A percentile compares a stretch with the other conserved stretches of the same genome.
These are phyloP conservation scores for Cyclotella choctawhatcheeana DNA, from an alignment of 108 stramenopile species.

Conservation along the genomic window DNA sequence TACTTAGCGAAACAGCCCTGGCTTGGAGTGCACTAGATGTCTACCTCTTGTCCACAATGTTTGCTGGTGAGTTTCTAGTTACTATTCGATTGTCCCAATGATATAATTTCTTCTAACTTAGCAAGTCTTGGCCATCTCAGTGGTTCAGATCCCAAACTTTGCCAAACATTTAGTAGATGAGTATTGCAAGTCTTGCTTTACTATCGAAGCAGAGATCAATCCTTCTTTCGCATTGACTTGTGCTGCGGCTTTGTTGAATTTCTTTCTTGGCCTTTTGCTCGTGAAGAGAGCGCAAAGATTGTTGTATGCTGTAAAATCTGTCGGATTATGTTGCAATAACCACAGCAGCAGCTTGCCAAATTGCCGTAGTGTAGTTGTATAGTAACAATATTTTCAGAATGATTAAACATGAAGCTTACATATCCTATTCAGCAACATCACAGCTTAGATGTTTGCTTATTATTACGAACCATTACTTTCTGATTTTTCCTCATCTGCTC, in stretches of 20 bases:
- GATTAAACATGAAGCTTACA: background rate
- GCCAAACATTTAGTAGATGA: conserved; percentile 9
- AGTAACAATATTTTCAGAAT: background rate
- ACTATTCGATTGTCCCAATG: too few species aligned
- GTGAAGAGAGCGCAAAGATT: background rate
- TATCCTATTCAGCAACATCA: conserved; percentile 4
- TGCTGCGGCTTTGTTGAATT: background rate
- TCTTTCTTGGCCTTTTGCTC: conserved; percentile 1
- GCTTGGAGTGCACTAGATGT: conserved; percentile 6
- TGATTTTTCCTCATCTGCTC: conserved; percentile 42
- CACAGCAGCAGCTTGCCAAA: background rate
- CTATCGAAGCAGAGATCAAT: background rate
- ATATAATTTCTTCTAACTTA: too few species aligned
- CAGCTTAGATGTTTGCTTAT: conserved; percentile 25
- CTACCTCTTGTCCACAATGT: background rate
- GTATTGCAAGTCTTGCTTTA: conserved; percentile 1
- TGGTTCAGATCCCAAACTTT: conserved; percentile 7
- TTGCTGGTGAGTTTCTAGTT: background rate
- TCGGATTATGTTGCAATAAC: conserved; percentile 1
- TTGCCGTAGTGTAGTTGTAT: background rate
- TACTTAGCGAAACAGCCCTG: background rate
- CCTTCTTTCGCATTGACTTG: background rate
- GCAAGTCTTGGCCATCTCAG: too few species aligned
- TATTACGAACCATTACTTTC: background rate
- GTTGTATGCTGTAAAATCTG: background rate